Percentiles rank a stretch among this genome's conserved stretches.
phyloP scores from a whole-genome alignment of 23 red algal genomes.

The Pyropia yezoensis region DNA sequence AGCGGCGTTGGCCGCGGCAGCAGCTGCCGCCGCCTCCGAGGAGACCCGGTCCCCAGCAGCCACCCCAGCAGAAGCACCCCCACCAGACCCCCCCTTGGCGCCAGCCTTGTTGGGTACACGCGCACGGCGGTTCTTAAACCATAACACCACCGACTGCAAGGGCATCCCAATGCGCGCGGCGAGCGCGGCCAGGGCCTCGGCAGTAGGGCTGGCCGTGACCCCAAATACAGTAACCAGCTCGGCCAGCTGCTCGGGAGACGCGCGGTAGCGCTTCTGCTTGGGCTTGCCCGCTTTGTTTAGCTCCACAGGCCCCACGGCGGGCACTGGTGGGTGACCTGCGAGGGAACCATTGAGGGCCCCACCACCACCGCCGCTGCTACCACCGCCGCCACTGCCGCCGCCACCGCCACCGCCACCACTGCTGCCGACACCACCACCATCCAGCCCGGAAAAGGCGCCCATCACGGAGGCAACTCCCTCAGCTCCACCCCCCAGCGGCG shows the following conservation, averaged over 20 bases:
- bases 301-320: no score
- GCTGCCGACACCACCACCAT: no score
- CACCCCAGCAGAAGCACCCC: neutral
- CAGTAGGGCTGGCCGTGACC: slow-evolving; percentile 29
- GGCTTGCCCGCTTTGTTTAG: slow-evolving; percentile 12
- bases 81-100: slow-evolving; percentile 10
- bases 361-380: no score
- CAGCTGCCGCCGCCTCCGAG: slow-evolving; percentile 1
- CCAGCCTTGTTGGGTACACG: slow-evolving; percentile 52
- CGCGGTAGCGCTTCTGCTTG: slow-evolving; percentile 55
- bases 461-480: no score
- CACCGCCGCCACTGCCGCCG: no score
- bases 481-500: no score
- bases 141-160: slow-evolving; percentile 40
- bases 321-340: no score
- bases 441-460: no score
- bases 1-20: neutral
- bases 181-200: slow-evolving; percentile 34
- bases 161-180: slow-evolving; percentile 47
- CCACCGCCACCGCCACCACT: no score
- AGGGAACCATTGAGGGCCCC: no score
- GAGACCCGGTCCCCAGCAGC: slow-evolving; percentile 7
- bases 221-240: slow-evolving; percentile 48
- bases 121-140: slow-evolving; percentile 70
- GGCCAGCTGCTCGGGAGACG: slow-evolving; percentile 39